Conservation (phyloP, 2,329 filamentous ascomycete genomes). For the Phyllachora maydis region DNA sequence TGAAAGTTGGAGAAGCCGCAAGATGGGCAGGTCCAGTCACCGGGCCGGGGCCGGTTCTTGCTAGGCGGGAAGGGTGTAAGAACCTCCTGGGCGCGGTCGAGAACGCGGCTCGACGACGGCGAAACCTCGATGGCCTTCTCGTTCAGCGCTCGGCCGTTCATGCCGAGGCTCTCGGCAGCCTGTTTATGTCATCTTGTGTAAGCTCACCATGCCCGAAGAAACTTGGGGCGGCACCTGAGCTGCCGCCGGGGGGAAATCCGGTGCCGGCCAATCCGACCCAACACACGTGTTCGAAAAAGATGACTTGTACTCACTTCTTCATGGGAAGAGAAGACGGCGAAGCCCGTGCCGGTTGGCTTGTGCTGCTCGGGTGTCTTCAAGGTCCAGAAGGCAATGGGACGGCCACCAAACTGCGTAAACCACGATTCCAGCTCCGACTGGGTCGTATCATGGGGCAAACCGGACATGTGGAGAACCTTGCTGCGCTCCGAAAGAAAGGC, state of each 20-base stretch:
- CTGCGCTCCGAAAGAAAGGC: conserved; percentile 91
- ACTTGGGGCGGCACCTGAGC: no score
- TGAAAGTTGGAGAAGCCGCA: conserved; percentile 99
- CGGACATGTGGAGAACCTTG: conserved; percentile 96
- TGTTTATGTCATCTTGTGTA: conserved; percentile 18
- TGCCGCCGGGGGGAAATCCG: no score
- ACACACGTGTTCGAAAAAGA: no score
- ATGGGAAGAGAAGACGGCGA: conserved; percentile 96
- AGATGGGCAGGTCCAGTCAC: conserved; percentile 97
- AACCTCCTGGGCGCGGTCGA: conserved; percentile 89
- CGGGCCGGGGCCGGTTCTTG: conserved; percentile 92
- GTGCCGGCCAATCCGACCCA: no score
- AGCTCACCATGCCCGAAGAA: no score
- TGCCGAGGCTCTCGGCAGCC: conserved; percentile 95
- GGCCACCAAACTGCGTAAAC: conserved; percentile 97
- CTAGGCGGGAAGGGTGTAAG: conserved; percentile 93
- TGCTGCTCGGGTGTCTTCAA: conserved; percentile 94
- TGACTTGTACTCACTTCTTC: conserved; percentile 71
- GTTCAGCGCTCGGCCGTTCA: conserved; percentile 95
- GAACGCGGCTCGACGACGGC: conserved; percentile 85
- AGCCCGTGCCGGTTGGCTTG: conserved; percentile 96
- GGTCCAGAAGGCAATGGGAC: conserved; percentile 98
- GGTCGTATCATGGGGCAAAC: conserved; percentile 90
- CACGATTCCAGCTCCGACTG: conserved; percentile 98
- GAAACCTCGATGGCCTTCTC: conserved; percentile 99